Percentiles rank a stretch among this genome's conserved stretches.
Evolutionary conservation across 805 yeast genomes (phyloP).

Genomic region (Candida ascalaphidarum): DNA sequence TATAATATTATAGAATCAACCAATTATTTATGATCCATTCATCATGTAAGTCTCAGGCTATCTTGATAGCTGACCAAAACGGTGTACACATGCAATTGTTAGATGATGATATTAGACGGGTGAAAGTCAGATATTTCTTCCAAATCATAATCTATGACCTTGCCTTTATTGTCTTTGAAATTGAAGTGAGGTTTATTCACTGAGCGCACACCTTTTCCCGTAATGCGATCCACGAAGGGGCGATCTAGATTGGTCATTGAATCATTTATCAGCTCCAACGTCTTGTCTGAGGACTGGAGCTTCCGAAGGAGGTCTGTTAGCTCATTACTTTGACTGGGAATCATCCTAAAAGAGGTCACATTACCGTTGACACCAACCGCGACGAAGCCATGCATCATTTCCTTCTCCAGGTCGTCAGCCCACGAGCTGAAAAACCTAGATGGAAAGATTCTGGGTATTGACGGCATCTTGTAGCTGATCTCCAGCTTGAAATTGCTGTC

Average conservation of each 20-base stretch:
- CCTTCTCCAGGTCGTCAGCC: too few relatives aligned
- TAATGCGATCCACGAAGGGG: conserved; percentile 27
- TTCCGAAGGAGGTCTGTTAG: conserved; percentile 6
- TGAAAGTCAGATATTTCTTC: conserved; percentile 12
- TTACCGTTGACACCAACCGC: conserved; percentile 34
- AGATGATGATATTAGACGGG: conserved; percentile 1
- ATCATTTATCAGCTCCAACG: conserved; percentile 5
- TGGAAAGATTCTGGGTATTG: conserved; percentile 24
- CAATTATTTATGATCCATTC: too few relatives aligned
- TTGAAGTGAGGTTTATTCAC: conserved; percentile 28
- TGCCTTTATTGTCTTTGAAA: conserved; percentile 10
- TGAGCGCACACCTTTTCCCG: conserved; percentile 31
- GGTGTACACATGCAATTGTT: neutral
- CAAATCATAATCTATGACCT: conserved; percentile 27
- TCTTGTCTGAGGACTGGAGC: conserved; percentile 3
- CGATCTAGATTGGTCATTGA: conserved; percentile 15
- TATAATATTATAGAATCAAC: too few relatives aligned
- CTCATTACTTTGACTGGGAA: conserved; percentile 7
- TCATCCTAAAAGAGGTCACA: conserved; percentile 11
- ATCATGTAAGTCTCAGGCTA: too few relatives aligned
- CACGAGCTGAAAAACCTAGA: conserved; percentile 15
- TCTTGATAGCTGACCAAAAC: too few relatives aligned
- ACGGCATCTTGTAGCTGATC: conserved; percentile 13
- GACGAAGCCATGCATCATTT: too few relatives aligned
- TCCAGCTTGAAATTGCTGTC: too few relatives aligned